Base-by-base conservation (phyloP, 1,284 basidiomycete genomes). In the Sphagnurus paluster region DNA sequence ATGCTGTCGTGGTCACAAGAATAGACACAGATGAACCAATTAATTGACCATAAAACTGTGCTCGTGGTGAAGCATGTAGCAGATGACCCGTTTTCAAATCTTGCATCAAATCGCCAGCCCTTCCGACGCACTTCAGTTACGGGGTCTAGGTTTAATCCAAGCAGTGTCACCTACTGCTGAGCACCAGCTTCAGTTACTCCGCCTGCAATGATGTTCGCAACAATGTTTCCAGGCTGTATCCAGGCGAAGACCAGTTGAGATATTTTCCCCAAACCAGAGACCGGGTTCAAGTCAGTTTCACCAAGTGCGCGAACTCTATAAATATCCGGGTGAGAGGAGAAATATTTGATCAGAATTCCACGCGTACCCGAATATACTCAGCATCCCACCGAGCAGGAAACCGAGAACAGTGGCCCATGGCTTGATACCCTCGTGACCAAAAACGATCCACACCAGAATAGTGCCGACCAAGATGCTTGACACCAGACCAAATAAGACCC, bases 31-130 rank as follows among this genome's bases (percentile, higher is more conserved):
- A 77, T 8, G 90, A 93, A 21, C 93, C 93, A 48, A 96, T 86
- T 48, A 97, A 72, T 65, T 97, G 92, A 8, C 88, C 87, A 58
- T 83, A 93, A 63, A 94, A 94, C 58, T 93, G 90, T 2, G 88
- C 88, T 59, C 90, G 76, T 19, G 91, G 91, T 7, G 91, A 93
- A 4, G 91, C 93, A 51, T 81, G 82, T 42, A 95, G 79, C 16
- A 98, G 75, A 62, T 94, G 88, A 0, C 96, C 96, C 1, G 95
- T 98, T 72, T 98, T 98, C 55, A 98, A 75, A 66, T 98, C 96
- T 71, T 98, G 95, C 94, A 98, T 98, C 14, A 98, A 80, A 65
- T 98, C 95, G 13, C 95, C 96, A 6, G 95, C 93, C 64, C 90
- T 93, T 56, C 13, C 32, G n/a, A n/a, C n/a, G 36, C 42, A 40